A percentile compares a stretch with the other conserved stretches of the same genome.
phyloP scores from a whole-genome alignment of 345 rosid genomes.

The Pugionium dolabratum region DNA sequence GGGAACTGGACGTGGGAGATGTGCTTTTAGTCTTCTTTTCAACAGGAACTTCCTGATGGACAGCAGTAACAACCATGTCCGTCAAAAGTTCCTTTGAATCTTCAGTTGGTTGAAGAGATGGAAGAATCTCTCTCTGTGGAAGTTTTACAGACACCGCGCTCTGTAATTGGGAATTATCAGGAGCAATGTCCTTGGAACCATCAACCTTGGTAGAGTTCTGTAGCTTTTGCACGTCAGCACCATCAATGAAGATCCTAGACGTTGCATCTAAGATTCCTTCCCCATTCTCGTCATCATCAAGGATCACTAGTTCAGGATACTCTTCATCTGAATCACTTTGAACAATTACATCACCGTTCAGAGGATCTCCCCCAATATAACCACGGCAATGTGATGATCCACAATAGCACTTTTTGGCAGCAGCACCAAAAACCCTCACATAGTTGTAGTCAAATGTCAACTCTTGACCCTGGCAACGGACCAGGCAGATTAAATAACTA shows the following conservation, averaged over 20 bases:
- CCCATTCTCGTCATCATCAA: constrained; percentile 63
- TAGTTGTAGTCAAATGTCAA: constrained; percentile 96
- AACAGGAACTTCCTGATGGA: constrained; percentile 43
- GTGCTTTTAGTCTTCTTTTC: constrained; percentile 46
- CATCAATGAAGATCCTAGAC: constrained; percentile 41
- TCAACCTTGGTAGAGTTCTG: constrained; percentile 38
- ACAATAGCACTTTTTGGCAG: constrained; percentile 95
- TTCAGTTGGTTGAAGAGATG: constrained; percentile 43
- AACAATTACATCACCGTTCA: constrained; percentile 68
- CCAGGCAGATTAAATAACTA: constrained; percentile 26
- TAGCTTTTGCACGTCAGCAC: constrained; percentile 36
- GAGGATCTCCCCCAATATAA: constrained; percentile 95
- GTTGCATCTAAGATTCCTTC: constrained; percentile 40
- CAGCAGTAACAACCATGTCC: constrained; percentile 36
- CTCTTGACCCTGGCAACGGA: constrained; percentile 75
- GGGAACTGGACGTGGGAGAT: constrained; percentile 35
- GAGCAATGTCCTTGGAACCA: constrained; percentile 43
- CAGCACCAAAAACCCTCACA: constrained; percentile 98
- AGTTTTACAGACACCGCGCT: constrained; percentile 43
- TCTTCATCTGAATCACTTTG: constrained; percentile 99
- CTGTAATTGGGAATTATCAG: constrained; percentile 37
- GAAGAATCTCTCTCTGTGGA: constrained; percentile 34
- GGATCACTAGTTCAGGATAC: constrained; percentile 87
- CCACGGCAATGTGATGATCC: constrained; percentile 87
- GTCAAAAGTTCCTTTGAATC: constrained; percentile 27